Evolutionary conservation across 371 early-diverging fungal genomes (phyloP).

Genomic region (Lichtheimia ornata): DNA sequence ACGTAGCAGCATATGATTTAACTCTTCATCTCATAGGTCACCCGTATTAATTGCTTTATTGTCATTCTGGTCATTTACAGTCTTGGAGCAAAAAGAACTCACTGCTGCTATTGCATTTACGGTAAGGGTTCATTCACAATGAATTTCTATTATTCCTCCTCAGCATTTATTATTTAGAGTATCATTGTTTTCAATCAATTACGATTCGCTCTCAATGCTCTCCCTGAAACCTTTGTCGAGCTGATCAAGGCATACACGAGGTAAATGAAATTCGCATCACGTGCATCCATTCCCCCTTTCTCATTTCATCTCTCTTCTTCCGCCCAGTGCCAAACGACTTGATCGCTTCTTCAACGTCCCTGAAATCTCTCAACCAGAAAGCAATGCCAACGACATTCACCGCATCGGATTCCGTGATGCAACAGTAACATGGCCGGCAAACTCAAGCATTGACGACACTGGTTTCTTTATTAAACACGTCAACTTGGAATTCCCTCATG

Average conservation of each 20-base stretch:
- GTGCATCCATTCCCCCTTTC: too few species aligned
- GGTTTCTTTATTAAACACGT: conserved; percentile 46
- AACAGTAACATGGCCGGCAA: conserved; percentile 37
- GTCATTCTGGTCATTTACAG: conserved; percentile 58
- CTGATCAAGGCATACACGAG: conserved; percentile 31
- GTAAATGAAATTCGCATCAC: conserved; percentile 10
- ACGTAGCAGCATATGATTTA: not conserved
- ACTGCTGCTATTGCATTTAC: conserved; percentile 67
- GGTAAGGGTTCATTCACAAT: conserved; percentile 15
- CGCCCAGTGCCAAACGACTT: conserved; percentile 18
- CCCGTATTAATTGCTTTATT: conserved; percentile 57
- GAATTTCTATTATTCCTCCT: not conserved
- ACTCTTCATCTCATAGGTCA: conserved; percentile 16
- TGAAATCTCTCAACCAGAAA: too few species aligned
- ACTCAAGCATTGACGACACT: not conserved
- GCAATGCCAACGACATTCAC: too few species aligned
- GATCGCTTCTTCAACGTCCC: conserved; percentile 2
- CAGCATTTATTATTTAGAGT: not conserved
- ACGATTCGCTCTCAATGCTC: conserved; percentile 53
- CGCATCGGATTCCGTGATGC: conserved; percentile 50
- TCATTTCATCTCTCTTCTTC: too few species aligned
- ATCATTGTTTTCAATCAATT: conserved; percentile 59
- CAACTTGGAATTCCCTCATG: conserved; percentile 54
- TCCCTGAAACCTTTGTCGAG: conserved; percentile 57
- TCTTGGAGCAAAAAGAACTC: conserved; percentile 52